A percentile compares a stretch with the other conserved stretches of the same genome.
Conservation (phyloP, 2,329 filamentous ascomycete species). For the Rhytidhysteron rufulum region DNA sequence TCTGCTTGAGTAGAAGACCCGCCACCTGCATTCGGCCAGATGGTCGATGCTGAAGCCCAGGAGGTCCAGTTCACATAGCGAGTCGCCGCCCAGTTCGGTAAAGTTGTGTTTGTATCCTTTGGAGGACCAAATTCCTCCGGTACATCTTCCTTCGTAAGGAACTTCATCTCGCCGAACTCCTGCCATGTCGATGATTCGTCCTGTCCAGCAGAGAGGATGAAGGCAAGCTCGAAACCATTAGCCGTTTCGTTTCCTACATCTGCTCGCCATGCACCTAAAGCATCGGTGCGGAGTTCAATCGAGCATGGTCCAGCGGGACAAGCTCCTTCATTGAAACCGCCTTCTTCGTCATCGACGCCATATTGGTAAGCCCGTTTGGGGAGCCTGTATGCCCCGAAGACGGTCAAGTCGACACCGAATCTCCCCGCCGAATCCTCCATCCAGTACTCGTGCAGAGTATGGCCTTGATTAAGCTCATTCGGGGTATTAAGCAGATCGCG, state of each 20-base stretch:
- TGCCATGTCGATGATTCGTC: slow-evolving; percentile 56
- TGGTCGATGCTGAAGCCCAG: slow-evolving; percentile 49
- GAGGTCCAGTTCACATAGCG: slow-evolving; percentile 54
- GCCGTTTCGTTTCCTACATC: slow-evolving; percentile 52
- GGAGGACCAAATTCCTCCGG: slow-evolving; percentile 50
- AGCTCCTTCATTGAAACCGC: slow-evolving; percentile 45
- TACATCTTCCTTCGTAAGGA: slow-evolving; percentile 45
- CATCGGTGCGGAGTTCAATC: slow-evolving; percentile 48
- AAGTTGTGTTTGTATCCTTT: slow-evolving; percentile 35
- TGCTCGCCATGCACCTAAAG: slow-evolving; percentile 47
- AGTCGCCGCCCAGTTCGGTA: slow-evolving; percentile 47
- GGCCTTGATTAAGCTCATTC: slow-evolving; percentile 47
- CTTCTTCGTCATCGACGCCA: slow-evolving; percentile 43
- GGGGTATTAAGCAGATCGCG: slow-evolving; percentile 50
- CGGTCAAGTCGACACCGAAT: slow-evolving; percentile 52
- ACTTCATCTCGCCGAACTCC: slow-evolving; percentile 55
- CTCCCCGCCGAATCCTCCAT: slow-evolving; percentile 54
- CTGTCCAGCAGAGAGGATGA: slow-evolving; percentile 53
- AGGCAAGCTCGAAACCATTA: slow-evolving; percentile 48
- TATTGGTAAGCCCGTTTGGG: slow-evolving; percentile 49
- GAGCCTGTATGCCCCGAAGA: slow-evolving; percentile 51
- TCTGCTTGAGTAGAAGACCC: slow-evolving; percentile 54
- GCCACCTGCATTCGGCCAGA: slow-evolving; percentile 53
- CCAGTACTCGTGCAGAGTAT: slow-evolving; percentile 56
- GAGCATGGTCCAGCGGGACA: slow-evolving; percentile 47